phyloP scores from a whole-genome alignment of 106 monocot genomes.

The Acanthochlamys bracteata region DNA sequence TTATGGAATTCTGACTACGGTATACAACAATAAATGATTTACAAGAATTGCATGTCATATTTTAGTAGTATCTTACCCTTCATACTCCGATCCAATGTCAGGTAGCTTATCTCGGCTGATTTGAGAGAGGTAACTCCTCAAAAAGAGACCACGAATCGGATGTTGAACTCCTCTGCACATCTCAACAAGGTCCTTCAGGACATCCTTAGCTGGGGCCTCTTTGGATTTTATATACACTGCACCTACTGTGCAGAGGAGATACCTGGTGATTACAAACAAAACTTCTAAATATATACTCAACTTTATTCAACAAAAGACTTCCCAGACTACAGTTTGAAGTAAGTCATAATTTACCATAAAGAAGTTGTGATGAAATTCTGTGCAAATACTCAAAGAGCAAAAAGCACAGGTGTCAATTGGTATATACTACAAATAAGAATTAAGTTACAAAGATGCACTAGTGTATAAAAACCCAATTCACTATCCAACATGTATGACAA shows the following conservation, averaged over 20 bases:
- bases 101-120: conserved; percentile 87
- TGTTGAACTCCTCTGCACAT: conserved; percentile 94
- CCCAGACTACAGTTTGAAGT: too few species aligned
- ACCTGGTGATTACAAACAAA: conserved; percentile 28
- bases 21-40: not conserved
- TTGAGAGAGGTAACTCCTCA: conserved; percentile 92
- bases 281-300: not conserved
- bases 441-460: too few species aligned
- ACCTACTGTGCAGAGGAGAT: conserved; percentile 93
- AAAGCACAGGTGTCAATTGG: too few species aligned
- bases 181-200: conserved; percentile 96
- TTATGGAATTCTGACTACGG: not conserved
- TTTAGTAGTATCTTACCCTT: conserved; percentile 53
- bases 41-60: not conserved
- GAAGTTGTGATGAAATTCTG: too few species aligned
- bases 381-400: too few species aligned
- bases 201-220: conserved; percentile 92
- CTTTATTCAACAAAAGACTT: not conserved
- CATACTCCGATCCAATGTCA: conserved; percentile 93
- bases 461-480: too few species aligned
- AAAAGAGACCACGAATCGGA: conserved; percentile 91
- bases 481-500: too few species aligned
- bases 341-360: too few species aligned
- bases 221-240: conserved; percentile 95
- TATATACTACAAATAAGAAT: too few species aligned